A percentile compares a stretch with the other conserved stretches of the same genome.
These are phyloP conservation scores for Bolboschoenoplectus hybrid DNA, from an alignment of 202 grass and related monocot species.

Conservation along the genomic window DNA sequence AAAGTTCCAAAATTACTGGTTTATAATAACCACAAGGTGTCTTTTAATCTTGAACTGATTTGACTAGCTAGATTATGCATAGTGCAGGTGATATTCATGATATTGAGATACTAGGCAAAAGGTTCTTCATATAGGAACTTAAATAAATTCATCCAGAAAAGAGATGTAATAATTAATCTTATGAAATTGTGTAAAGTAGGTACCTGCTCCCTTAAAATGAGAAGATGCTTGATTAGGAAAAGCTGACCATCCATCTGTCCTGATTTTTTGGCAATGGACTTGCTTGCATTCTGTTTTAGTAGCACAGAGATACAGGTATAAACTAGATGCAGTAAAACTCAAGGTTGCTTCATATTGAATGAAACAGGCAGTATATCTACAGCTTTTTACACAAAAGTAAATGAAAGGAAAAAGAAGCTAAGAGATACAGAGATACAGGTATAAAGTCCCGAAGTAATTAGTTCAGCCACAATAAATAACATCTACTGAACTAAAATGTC, in stretches of 20 bases:
- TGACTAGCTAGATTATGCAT: slow-evolving; percentile 24
- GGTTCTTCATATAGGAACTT: not conserved
- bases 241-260: slow-evolving; percentile 88
- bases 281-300: slow-evolving; percentile 78
- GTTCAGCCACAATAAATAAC: not conserved
- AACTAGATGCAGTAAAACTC: not conserved
- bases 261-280: slow-evolving; percentile 81
- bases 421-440: too few species aligned
- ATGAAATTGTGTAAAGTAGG: not conserved
- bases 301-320: slow-evolving; percentile 8
- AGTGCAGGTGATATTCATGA: not conserved
- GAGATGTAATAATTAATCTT: not conserved
- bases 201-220: slow-evolving; percentile 97
- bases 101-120: not conserved
- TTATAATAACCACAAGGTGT: not conserved
- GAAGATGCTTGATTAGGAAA: slow-evolving; percentile 95
- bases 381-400: not conserved
- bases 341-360: not conserved
- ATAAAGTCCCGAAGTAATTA: not conserved
- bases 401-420: not conserved
- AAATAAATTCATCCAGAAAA: not conserved
- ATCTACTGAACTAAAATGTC: not conserved
- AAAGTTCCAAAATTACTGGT: not conserved
- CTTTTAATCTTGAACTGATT: not conserved
- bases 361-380: not conserved